These are phyloP conservation scores for Hamigera avellanea DNA, from an alignment of 495 filamentous ascomycete genomes.

Conservation along the genomic window DNA sequence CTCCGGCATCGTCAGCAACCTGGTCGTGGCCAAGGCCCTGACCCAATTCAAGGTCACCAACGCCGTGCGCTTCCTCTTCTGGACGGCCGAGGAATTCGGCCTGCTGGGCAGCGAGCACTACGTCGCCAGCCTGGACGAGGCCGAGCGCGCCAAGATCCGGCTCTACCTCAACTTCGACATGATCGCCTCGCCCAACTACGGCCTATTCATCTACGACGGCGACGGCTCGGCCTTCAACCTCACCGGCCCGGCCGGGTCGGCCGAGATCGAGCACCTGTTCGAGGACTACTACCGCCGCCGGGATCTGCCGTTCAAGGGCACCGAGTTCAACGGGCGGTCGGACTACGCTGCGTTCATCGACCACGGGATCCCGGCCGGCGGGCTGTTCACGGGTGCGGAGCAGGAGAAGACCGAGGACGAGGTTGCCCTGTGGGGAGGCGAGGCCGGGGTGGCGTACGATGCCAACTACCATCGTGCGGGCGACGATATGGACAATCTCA, in stretches of 20 bases:
- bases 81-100: constrained; percentile 55
- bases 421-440: constrained; percentile 45
- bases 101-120: constrained; percentile 54
- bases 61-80: constrained; percentile 59
- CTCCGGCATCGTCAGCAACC: constrained; percentile 50
- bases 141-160: constrained; percentile 43
- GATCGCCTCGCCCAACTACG: constrained; percentile 64
- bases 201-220: constrained; percentile 59
- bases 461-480: constrained; percentile 48
- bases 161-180: constrained; percentile 73
- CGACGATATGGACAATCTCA: constrained; percentile 50
- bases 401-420: constrained; percentile 49
- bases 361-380: constrained; percentile 50
- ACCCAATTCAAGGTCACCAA: constrained; percentile 49
- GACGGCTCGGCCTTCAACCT: constrained; percentile 51
- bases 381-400: constrained; percentile 61
- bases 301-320: constrained; percentile 31
- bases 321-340: constrained; percentile 50
- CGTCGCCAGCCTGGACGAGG: constrained; percentile 33
- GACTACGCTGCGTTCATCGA: constrained; percentile 62
- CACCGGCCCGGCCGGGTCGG: constrained; percentile 52
- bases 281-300: constrained; percentile 42
- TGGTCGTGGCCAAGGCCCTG: constrained; percentile 51
- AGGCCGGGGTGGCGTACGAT: constrained; percentile 47
- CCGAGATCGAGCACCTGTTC: constrained; percentile 50